These are phyloP conservation scores for Spergularia bocconei DNA, from an alignment of 148 eudicot genomes.

Conservation along the genomic window DNA sequence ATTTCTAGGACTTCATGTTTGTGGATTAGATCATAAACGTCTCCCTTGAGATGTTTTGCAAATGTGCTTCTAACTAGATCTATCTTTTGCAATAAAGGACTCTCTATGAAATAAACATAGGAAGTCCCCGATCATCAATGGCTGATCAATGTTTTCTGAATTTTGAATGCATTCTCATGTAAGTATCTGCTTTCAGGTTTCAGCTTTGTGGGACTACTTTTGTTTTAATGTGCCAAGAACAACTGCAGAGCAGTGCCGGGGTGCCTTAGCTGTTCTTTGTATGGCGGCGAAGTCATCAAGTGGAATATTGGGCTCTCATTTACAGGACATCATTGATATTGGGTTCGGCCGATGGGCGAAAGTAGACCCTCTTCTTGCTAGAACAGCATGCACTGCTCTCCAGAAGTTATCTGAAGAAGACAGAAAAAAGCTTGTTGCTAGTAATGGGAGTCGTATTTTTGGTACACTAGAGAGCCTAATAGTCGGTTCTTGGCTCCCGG, in stretches of 20 bases:
- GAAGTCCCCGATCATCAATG: not conserved
- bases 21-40: not conserved
- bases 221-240: constrained; percentile 88
- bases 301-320: constrained; percentile 70
- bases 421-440: constrained; percentile 67
- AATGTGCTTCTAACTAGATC: constrained; percentile 4
- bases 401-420: constrained; percentile 88
- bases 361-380: constrained; percentile 92
- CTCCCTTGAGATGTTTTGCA: not conserved
- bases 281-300: constrained; percentile 92
- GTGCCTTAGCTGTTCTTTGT: constrained; percentile 82
- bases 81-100: not conserved
- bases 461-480: constrained; percentile 63
- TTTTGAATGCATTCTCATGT: constrained; percentile 6
- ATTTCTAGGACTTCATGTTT: not conserved
- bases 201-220: constrained; percentile 95
- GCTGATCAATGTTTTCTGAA: constrained; percentile 9
- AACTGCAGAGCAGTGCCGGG: constrained; percentile 91
- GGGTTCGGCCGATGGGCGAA: constrained; percentile 99
- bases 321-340: constrained; percentile 90
- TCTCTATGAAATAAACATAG: not conserved
- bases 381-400: constrained; percentile 86
- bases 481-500: constrained; percentile 76
- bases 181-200: constrained; percentile 46
- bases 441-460: constrained; percentile 59